Base-by-base conservation (phyloP, 2,329 filamentous ascomycete genomes). In the Periconia sp. region DNA sequence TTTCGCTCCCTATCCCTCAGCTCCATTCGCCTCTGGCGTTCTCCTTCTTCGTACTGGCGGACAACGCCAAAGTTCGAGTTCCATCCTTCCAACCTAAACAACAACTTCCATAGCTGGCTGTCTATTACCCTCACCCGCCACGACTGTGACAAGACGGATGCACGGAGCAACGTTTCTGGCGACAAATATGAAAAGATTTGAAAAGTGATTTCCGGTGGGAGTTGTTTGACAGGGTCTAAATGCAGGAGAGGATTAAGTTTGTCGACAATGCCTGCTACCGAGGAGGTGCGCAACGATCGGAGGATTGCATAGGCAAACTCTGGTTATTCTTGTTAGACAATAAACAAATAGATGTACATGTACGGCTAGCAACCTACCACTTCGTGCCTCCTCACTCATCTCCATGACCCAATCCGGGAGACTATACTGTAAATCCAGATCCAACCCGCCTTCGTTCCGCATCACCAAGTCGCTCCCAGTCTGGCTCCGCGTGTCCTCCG, bases 61-160 rank as follows among this genome's bases (percentile, higher is more conserved):
- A 96, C 85, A 60, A 91, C 89, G 10, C 65, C 61, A 47, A 74
- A 70, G 57, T 92, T 81, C 7, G 89, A 83, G 59, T 86, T 86
- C 90, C 94, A 99, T 6, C 94, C 94, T 76, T 97, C 92, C 8
- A 86, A 76, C 35, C 87, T 82, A 74, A 96, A 99, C 14, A 96
- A 76, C 14, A 85, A 81, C 69, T 91, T 88, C 94, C 94, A 99
- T 27, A 97, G 77, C 56, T 89, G 88, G 33, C 90, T 85, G 72
- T 99, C 94, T 48, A 92, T 76, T 6, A 93, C 88, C 17, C 94
- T 81, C 17, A 84, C 81, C 58, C 92, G 87, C 93, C 94, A 99
- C 58, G 86, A 81, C 45, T 87, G 86, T 35, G 91, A 97, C 15
- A 91, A 86, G 43, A 85, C 83, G 1, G 91, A 91, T 2, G 92